A percentile compares a stretch with the other conserved stretches of the same genome.
Conservation (phyloP, 139 green algal species). For the Chlamydomonas asymmetrica region DNA sequence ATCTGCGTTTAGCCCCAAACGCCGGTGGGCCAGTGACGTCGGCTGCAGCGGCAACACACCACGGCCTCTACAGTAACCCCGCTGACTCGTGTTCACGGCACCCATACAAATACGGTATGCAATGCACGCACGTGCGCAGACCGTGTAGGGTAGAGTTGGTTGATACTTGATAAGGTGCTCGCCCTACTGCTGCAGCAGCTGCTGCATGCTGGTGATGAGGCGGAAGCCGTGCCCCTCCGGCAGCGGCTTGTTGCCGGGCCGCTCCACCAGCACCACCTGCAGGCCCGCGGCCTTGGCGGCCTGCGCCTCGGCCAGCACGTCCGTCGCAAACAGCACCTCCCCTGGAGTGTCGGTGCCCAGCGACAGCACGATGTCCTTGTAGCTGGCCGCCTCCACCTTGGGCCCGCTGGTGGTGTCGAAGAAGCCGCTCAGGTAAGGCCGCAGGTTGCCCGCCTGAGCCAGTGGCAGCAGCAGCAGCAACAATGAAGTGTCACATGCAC, state of each 20-base stretch:
- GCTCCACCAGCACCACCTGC: slow-evolving; percentile 70
- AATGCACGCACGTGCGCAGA: too few relatives aligned
- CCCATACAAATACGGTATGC: too few relatives aligned
- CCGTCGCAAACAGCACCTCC: slow-evolving; percentile 88
- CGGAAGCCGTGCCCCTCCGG: slow-evolving; percentile 57
- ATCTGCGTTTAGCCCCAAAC: too few relatives aligned
- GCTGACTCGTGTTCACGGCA: too few relatives aligned
- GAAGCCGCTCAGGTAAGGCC: slow-evolving; percentile 85
- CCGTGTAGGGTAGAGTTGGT: too few relatives aligned
- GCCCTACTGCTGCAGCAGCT: slow-evolving; percentile 42
- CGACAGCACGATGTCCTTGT: slow-evolving; percentile 81
- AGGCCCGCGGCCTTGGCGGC: slow-evolving; percentile 80
- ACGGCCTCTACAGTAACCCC: too few relatives aligned
- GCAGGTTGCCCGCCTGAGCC: slow-evolving; percentile 81
- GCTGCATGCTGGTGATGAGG: slow-evolving; percentile 53
- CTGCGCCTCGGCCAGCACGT: slow-evolving; percentile 78
- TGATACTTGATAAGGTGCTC: too few relatives aligned
- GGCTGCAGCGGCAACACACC: too few relatives aligned
- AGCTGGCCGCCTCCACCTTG: slow-evolving; percentile 72
- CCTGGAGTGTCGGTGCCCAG: slow-evolving; percentile 67
- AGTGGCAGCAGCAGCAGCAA: too few relatives aligned
- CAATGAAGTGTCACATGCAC: too few relatives aligned
- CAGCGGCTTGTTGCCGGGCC: slow-evolving; percentile 81
- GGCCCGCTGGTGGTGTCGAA: slow-evolving; percentile 90
- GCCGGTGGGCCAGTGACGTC: too few relatives aligned